Percentiles rank a stretch among this genome's conserved stretches.
phyloP scores from a whole-genome alignment of 2,329 filamentous ascomycete genomes.

The Trichocomaceae sp. region DNA sequence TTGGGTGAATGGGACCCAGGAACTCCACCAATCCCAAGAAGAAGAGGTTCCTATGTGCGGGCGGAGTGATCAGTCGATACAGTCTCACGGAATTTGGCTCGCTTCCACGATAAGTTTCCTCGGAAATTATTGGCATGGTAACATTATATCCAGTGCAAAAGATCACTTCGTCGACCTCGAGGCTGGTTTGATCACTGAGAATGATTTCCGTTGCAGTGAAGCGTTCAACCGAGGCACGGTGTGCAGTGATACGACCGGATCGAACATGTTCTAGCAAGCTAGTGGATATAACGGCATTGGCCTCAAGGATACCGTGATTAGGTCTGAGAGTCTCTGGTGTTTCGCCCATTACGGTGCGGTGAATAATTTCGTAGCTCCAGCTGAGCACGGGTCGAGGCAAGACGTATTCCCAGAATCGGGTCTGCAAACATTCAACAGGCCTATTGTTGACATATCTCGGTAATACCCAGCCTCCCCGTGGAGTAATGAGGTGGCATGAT shows the following conservation, averaged over 20 bases:
- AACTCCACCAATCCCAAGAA: constrained; percentile 30
- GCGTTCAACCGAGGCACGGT: constrained; percentile 25
- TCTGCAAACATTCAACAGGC: constrained; percentile 31
- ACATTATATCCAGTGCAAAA: constrained; percentile 29
- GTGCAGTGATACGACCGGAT: constrained; percentile 26
- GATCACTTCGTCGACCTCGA: constrained; percentile 31
- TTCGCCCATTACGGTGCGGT: constrained; percentile 26
- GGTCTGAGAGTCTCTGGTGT: constrained; percentile 28
- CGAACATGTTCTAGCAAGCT: constrained; percentile 32
- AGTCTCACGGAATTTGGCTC: constrained; percentile 23
- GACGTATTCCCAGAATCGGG: constrained; percentile 22
- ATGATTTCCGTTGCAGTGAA: constrained; percentile 25
- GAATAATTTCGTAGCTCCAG: constrained; percentile 27
- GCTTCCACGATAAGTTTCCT: constrained; percentile 16
- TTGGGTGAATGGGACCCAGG: constrained; percentile 26
- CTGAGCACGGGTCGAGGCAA: constrained; percentile 19
- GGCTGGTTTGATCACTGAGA: constrained; percentile 22
- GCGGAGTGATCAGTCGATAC: constrained; percentile 28
- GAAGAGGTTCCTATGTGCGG: constrained; percentile 28
- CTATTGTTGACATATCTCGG: constrained; percentile 35
- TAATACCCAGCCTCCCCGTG: constrained; percentile 35
- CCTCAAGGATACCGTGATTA: constrained; percentile 29
- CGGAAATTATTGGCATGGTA: constrained; percentile 16
- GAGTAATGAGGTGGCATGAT: constrained; percentile 34
- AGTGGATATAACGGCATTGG: constrained; percentile 29